These are phyloP conservation scores for Lunularia cruciata DNA, from an alignment of 225 moss, liverwort and hornwort species.

Conservation along the genomic window DNA sequence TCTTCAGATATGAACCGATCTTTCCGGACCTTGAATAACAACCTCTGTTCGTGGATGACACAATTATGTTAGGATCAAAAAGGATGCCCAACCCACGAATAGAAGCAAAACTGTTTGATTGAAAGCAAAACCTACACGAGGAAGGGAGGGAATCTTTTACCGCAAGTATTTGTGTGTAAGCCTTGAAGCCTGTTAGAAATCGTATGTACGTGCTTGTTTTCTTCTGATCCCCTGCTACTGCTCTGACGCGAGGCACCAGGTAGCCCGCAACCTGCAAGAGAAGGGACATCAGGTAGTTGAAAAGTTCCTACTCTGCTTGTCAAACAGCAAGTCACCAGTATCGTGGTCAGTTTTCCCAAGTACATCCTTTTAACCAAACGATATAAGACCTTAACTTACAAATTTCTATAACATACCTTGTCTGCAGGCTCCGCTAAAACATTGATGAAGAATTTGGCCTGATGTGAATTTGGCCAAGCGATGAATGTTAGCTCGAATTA, in stretches of 20 bases:
- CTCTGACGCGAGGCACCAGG: conserved; percentile 84
- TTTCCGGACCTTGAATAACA: conserved; percentile 89
- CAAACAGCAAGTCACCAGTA: neutral
- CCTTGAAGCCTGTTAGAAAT: conserved; percentile 89
- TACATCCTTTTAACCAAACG: neutral
- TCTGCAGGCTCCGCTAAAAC: conserved; percentile 85
- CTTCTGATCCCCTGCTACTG: conserved; percentile 73
- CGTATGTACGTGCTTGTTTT: conserved; percentile 91
- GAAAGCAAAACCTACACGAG: neutral
- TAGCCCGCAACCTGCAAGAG: conserved; percentile 72
- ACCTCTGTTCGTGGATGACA: conserved; percentile 53
- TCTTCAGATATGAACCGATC: conserved; percentile 89
- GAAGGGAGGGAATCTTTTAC: conserved; percentile 45
- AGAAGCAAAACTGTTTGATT: neutral
- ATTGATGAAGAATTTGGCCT: conserved; percentile 99
- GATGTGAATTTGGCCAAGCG: too few species aligned
- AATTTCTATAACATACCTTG: conserved; percentile 42
- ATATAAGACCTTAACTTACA: neutral
- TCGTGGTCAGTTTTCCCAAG: neutral
- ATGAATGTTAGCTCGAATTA: too few species aligned
- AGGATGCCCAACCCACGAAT: too few species aligned
- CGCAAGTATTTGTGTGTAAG: conserved; percentile 88
- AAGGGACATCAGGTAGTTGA: neutral
- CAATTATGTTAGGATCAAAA: neutral
- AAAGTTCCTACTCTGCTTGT: too few species aligned